Percentiles rank a stretch among this genome's conserved stretches.
Conservation (phyloP, 1,139 yeast genomes). For the Blastobotrys apis region DNA sequence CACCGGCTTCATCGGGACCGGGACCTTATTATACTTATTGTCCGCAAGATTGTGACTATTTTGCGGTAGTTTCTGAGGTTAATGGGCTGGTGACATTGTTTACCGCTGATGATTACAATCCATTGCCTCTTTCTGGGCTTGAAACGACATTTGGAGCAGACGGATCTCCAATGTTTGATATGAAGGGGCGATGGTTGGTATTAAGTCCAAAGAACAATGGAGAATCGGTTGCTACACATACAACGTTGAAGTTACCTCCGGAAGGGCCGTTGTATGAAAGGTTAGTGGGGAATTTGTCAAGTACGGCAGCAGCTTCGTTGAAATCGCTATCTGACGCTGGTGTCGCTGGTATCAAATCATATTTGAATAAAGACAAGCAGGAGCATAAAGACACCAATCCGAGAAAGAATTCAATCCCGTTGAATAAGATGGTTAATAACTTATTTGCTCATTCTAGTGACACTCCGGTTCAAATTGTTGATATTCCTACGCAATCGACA, state of each 20-base stretch:
- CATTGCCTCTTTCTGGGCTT: constrained; percentile 24
- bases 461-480: constrained; percentile 39
- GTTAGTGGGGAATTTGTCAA: constrained; percentile 27
- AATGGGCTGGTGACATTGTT: constrained; percentile 25
- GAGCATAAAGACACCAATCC: background rate
- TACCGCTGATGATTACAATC: constrained; percentile 17
- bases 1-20: constrained; percentile 27
- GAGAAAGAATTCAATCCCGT: constrained; percentile 4
- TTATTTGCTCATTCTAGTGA: constrained; percentile 20
- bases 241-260: constrained; percentile 31
- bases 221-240: constrained; percentile 13
- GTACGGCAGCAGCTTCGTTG: constrained; percentile 30
- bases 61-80: constrained; percentile 21
- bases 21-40: constrained; percentile 24
- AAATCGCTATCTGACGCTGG: constrained; percentile 31
- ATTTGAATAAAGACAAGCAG: constrained; percentile 15
- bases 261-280: constrained; percentile 31
- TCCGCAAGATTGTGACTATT: constrained; percentile 14
- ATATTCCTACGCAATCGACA: constrained; percentile 43
- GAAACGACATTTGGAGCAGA: constrained; percentile 21
- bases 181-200: constrained; percentile 30
- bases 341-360: constrained; percentile 29
- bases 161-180: constrained; percentile 27
- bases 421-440: constrained; percentile 16
- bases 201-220: constrained; percentile 19